Percentiles rank a stretch among this genome's conserved stretches.
These are phyloP conservation scores for Metschnikowia picachoensis DNA, from an alignment of 805 yeast species.

Conservation along the genomic window DNA sequence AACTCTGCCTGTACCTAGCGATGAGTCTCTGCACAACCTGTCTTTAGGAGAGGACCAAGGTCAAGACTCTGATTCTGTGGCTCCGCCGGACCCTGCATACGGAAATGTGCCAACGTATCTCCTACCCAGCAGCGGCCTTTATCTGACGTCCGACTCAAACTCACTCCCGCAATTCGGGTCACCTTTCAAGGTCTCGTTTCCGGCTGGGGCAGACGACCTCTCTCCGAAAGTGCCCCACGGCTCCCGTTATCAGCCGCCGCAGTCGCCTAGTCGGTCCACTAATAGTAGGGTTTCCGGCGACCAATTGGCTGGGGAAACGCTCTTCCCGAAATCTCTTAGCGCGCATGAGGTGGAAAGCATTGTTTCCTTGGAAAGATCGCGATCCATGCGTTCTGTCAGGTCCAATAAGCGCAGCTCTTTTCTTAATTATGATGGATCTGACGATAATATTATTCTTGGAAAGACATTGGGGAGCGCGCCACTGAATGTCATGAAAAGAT, in stretches of 20 bases:
- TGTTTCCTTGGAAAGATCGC: conserved; percentile 63
- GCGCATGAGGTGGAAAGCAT: conserved; percentile 71
- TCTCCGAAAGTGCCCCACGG: not conserved
- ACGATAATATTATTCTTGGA: conserved; percentile 36
- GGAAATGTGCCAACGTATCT: not conserved
- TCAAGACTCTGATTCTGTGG: no score
- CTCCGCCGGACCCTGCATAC: not conserved
- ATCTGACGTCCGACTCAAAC: conserved; percentile 13
- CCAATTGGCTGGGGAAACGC: conserved; percentile 43
- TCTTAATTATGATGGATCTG: conserved; percentile 38
- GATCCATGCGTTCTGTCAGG: conserved; percentile 52
- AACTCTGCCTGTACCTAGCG: conserved; percentile 4
- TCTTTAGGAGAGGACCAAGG: no score
- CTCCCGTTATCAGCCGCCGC: conserved; percentile 4
- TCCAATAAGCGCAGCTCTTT: conserved; percentile 35
- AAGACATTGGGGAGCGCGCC: conserved; percentile 14
- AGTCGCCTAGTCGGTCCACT: conserved; percentile 3
- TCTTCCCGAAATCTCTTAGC: conserved; percentile 69
- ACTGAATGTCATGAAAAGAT: conserved; percentile 23
- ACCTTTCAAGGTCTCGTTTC: conserved; percentile 28
- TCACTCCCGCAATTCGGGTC: conserved; percentile 23
- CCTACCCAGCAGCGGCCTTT: conserved; percentile 1
- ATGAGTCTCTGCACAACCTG: not conserved
- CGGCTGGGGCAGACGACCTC: not conserved
- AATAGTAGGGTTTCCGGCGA: conserved; percentile 14